Base-by-base conservation (phyloP, 805 yeast species). In the Saitoella complicata region DNA sequence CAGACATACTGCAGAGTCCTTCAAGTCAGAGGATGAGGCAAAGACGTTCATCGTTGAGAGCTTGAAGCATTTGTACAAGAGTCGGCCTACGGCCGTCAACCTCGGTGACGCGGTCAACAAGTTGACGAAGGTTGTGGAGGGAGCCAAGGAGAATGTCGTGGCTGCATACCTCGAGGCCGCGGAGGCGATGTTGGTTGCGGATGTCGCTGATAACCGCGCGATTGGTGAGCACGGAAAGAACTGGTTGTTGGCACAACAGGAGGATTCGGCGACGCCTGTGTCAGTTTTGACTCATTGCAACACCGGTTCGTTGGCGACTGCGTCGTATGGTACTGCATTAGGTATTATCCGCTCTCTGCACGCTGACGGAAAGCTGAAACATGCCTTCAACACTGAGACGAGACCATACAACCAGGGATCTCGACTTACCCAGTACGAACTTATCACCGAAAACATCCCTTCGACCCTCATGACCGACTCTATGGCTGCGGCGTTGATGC, bases 331-430 rank as follows among this genome's bases (percentile, higher is more conserved):
- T 32, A 88, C 98, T 5, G 97, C 97, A 0, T 68, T 88, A 32
- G 97, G 98, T 9, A 83, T 91, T 29, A 76, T 88, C 37, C 73
- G 97, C 52, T 75, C 94, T 0, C 66, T 82, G 49, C 72, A 61
- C 44, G 50, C 60, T 1, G 53, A 64, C 0, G 72, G 76, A 39
- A 69, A 68, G 56, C 63, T 88, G 51, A 68, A 73, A 7, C 85
- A 76, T 42, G 54, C 50, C 0, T 91, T 77, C 54, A 88, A 95
- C 5, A 70, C 88, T 55, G 98, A 88, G 58, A 88, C 98, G 0
- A 72, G 98, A 54, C 98, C 98, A 1, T 91, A 88, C 59, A 86
- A 88, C 60, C 97, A 88, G 65, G 98, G 98, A 7, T 84, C 96
- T 0, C 73, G 94, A 52, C 68, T 88, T 47, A 88, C 97, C 0